Evolutionary conservation across 495 filamentous ascomycete species (phyloP), one percentile per base, ranked within the genome.

Genomic region (Aspergillus asperescens): DNA sequence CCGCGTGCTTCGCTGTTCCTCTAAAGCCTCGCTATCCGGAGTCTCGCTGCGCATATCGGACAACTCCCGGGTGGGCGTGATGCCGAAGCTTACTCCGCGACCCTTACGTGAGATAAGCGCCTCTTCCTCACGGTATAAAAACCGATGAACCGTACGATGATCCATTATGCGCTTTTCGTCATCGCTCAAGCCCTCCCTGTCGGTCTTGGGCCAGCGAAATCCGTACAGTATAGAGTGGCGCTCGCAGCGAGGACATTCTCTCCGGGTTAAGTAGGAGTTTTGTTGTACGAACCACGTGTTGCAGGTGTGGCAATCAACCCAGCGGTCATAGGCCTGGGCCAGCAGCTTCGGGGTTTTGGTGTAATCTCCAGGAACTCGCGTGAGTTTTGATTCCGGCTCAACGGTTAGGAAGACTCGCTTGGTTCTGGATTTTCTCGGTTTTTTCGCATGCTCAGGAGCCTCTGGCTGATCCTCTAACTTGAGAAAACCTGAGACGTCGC

Each of bases 171-270:
- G 75, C 48, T 87, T 85, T 61, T 95, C 90, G 19, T 78, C 81
- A 61, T 97, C 93, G 9, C 72, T 53, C 15, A 79, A 79, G 0
- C 87, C 86, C 51, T 83, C 78, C 18, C 75, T 83, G 29, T 95
- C 86, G 1, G 94, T 97, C 69, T 97, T 94, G 15, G 93, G 93
- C 94, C 94, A 99, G 45, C 82, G 78, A 60, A 86, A 95, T 0
- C 94, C 94, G 64, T 96, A 99, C 1, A 99, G 74, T 67, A 94
- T 97, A 22, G 87, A 91, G 59, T 99, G 93, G 0, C 94, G 79
- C 72, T 97, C 94, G 68, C 93, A 99, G 15, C 94, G 81, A 8
- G 87, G 89, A 63, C 93, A 99, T 23, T 86, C 85, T 19, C 82
- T 79, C 13, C 87, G 83, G 2, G 92, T 94, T 48, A 83, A 83